A percentile compares a stretch with the other conserved stretches of the same genome.
phyloP scores from a whole-genome alignment of 2,329 filamentous ascomycete species.

The Claviceps monticola region DNA sequence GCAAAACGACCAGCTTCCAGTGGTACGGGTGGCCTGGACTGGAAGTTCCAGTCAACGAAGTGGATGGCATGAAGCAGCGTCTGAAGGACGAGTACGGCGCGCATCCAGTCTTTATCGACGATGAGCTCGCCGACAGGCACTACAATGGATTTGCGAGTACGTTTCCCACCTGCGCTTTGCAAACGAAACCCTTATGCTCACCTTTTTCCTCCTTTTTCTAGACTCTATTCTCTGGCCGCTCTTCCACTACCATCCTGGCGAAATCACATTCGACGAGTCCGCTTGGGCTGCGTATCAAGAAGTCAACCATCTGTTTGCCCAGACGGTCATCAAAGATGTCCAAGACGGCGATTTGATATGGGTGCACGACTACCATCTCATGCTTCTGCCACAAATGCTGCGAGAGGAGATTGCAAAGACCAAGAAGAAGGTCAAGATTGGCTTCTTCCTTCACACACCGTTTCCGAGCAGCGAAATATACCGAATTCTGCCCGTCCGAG shows the following conservation, averaged over 20 bases:
- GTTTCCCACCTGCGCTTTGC: conserved; percentile 15
- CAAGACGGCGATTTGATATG: conserved; percentile 90
- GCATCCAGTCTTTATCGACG: conserved; percentile 82
- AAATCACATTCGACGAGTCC: conserved; percentile 94
- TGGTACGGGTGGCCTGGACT: conserved; percentile 98
- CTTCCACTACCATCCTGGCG: conserved; percentile 96
- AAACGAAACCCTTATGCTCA: background rate
- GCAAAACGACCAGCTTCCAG: conserved; percentile 86
- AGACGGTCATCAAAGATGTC: conserved; percentile 74
- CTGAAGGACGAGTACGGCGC: conserved; percentile 81
- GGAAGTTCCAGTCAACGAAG: conserved; percentile 77
- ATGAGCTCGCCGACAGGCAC: conserved; percentile 85
- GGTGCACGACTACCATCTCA: conserved; percentile 98
- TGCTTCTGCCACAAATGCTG: conserved; percentile 92
- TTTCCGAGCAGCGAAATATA: conserved; percentile 97
- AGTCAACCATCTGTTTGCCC: conserved; percentile 84
- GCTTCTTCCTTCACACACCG: conserved; percentile 94
- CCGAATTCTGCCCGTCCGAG: conserved; percentile 82
- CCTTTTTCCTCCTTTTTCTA: conserved; percentile 19
- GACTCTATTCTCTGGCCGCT: conserved; percentile 97
- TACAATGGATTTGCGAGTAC: conserved; percentile 97
- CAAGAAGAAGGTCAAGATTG: conserved; percentile 90
- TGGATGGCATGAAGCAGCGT: conserved; percentile 57
- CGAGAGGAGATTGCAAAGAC: conserved; percentile 70
- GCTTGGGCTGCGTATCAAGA: conserved; percentile 89